Base-by-base conservation (phyloP, 225 moss, liverwort and hornwort species). In the Sphagnum tenellum region DNA sequence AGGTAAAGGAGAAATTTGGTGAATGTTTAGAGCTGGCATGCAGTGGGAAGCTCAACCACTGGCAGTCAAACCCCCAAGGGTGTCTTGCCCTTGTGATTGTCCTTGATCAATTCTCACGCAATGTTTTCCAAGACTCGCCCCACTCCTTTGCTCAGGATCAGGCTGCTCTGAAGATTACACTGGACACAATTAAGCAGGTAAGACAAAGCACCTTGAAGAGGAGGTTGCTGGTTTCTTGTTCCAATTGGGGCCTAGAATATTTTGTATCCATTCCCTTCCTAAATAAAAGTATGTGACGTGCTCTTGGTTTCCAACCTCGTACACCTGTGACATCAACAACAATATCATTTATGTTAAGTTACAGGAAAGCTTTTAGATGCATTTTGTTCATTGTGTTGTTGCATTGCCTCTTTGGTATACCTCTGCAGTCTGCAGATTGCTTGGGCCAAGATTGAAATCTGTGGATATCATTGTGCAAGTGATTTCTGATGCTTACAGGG, bases 101-200 rank as follows among this genome's bases (percentile, higher is more conserved):
- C 5, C 72, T 94, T 0, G 90, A 90, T 63, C 93, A 94, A 75
- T 76, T 94, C 46, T 76, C 88, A 4, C 82, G 90, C 57, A 88
- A 79, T 59, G 61, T 88, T 56, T 68, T 78, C 70, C 82, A 88
- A 63, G 66, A 81, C 63, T 75, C 87, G 52, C 70, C 73, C 46
- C 67, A 57, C 44, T 46, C 75, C 29, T 94, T 66, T 67, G 72
- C 79, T 44, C 86, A 90, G 69, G 93, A 94, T 73, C 79, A 75
- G 65, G 47, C 47, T 47, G 83, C 92, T 12, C 45, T 77, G 65
- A 72, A 86, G 29, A 76, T 88, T 51, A 67, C 83, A 55, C 60
- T 77, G 49, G 82, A 94, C 3, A 76, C 79, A 9, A 73, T 94
- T 44, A 71, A 84, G 65, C 66, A 90, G 90, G 93, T 81, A 52